A percentile compares a stretch with the other conserved stretches of the same genome.
Conservation (phyloP, 2,329 filamentous ascomycete species). For the Penicillium sp. region DNA sequence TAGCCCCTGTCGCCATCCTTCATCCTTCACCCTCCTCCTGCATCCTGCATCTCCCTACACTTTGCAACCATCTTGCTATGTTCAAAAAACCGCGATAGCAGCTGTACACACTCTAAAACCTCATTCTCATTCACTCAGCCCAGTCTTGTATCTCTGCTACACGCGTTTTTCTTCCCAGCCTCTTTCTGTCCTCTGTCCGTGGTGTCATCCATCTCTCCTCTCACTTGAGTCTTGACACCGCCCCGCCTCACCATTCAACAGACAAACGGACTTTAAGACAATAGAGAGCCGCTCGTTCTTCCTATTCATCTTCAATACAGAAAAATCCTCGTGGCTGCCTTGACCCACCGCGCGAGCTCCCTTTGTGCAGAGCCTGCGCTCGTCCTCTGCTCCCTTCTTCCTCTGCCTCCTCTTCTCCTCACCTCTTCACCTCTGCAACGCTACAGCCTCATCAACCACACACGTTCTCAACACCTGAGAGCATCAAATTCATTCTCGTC, state of each 20-base stretch:
- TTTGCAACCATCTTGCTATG: background rate
- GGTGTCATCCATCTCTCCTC: background rate
- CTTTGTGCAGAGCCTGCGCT: background rate
- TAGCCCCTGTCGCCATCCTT: background rate
- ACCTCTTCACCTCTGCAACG: too few relatives aligned
- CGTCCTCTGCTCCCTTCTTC: conserved; percentile 5
- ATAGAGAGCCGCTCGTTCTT: background rate
- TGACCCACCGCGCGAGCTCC: background rate
- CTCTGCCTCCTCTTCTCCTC: background rate
- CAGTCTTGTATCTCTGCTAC: background rate
- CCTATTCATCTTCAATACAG: background rate
- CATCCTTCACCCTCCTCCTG: background rate
- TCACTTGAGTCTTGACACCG: too few relatives aligned
- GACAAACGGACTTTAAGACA: background rate
- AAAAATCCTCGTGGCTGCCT: background rate
- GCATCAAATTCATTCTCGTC: background rate
- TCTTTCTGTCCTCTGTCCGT: background rate
- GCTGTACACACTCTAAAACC: too few relatives aligned
- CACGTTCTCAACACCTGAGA: background rate
- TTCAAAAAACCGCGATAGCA: too few relatives aligned
- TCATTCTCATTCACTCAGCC: background rate
- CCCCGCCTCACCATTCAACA: background rate
- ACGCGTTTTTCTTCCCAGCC: background rate
- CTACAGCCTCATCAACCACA: background rate
- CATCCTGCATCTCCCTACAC: background rate